A percentile compares a stretch with the other conserved stretches of the same genome.
phyloP scores from a whole-genome alignment of 2,329 filamentous ascomycete genomes.

The Colletotrichum tofieldiae region DNA sequence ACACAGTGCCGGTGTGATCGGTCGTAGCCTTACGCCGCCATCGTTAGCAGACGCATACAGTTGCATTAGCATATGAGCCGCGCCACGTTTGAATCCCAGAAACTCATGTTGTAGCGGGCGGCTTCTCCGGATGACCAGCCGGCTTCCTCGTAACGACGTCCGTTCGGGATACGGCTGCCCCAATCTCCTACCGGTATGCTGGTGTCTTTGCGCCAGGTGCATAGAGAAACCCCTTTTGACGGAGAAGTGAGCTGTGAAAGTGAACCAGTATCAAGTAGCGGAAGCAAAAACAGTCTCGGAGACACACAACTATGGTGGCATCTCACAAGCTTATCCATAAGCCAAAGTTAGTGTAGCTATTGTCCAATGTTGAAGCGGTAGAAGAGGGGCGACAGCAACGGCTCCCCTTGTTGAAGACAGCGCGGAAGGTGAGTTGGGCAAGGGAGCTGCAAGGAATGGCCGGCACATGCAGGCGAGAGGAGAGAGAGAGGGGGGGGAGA shows the following conservation, averaged over 20 bases:
- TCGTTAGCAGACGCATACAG: conserved; percentile 15
- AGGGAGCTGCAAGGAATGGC: background rate
- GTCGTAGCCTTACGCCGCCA: conserved; percentile 9
- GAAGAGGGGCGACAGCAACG: conserved; percentile 8
- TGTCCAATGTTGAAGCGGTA: conserved; percentile 16
- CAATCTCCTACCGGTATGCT: background rate
- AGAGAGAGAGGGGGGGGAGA: background rate
- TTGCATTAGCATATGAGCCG: conserved; percentile 8
- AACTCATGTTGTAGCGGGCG: background rate
- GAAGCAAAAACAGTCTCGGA: background rate
- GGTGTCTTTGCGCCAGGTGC: background rate
- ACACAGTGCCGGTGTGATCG: conserved; percentile 23
- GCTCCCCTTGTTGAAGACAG: conserved; percentile 3
- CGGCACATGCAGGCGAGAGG: background rate
- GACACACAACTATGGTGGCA: background rate
- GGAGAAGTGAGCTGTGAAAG: background rate
- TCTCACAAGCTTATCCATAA: conserved; percentile 27
- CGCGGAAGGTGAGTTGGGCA: background rate
- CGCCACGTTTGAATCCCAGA: background rate
- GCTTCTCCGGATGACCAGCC: background rate
- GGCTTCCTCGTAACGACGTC: background rate
- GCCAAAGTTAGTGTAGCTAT: conserved; percentile 7
- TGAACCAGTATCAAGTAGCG: background rate
- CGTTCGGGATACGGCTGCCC: background rate
- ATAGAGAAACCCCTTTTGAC: too few species aligned